Evolutionary conservation across 257 asterid species (phyloP).

Genomic region (Buddleja alternifolia): DNA sequence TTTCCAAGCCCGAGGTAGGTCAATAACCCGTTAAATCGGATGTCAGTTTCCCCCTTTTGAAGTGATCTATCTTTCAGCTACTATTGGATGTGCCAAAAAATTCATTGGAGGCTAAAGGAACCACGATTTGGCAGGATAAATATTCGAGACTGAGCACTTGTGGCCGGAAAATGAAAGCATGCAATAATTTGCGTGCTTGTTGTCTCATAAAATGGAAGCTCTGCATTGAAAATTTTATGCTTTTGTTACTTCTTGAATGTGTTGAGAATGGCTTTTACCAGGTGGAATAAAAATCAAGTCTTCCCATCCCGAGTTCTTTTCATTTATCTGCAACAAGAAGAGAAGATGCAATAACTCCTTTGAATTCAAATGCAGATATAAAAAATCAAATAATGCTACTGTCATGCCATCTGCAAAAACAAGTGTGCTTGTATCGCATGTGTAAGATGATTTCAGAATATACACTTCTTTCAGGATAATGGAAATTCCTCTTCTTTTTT

Average conservation of each 20-base stretch:
- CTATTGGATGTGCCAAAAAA: conserved; percentile 3
- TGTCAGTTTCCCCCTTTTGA: conserved; percentile 3
- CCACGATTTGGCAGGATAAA: conserved; percentile 18
- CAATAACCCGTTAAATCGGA: conserved; percentile 17
- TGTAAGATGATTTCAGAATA: neutral
- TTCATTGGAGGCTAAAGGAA: conserved; percentile 1
- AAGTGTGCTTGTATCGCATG: conserved; percentile 9
- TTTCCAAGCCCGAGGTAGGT: no score
- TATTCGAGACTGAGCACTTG: neutral
- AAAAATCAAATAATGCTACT: neutral
- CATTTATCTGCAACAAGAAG: conserved; percentile 55
- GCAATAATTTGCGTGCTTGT: conserved; percentile 16
- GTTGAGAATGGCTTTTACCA: conserved; percentile 90
- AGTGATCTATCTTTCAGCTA: conserved; percentile 6
- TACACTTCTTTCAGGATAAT: conserved; percentile 7
- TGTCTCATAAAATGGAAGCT: conserved; percentile 8
- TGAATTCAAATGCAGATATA: neutral
- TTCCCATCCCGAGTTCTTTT: conserved; percentile 86
- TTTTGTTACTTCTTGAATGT: conserved; percentile 72
- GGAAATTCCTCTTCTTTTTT: neutral
- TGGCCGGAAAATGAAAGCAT: neutral
- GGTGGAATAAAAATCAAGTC: conserved; percentile 92
- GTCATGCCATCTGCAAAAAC: conserved; percentile 9
- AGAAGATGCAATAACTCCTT: conserved; percentile 15
- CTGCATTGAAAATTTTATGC: conserved; percentile 33